Percentiles rank a stretch among this genome's conserved stretches.
phyloP scores from a whole-genome alignment of 345 rosid species.

The Aquilaria sinensis region DNA sequence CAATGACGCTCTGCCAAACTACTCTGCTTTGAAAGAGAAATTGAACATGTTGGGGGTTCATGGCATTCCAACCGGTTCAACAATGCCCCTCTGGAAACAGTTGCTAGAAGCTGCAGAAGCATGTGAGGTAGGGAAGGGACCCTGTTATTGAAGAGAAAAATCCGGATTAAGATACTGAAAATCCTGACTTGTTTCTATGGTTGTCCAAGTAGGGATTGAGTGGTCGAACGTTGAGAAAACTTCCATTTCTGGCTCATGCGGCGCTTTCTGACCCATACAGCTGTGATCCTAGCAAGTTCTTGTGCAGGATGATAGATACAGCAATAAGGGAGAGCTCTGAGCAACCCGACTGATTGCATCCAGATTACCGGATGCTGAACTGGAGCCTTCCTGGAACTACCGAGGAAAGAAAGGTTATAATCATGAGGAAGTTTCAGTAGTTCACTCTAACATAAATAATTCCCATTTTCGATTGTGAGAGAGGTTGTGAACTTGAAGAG shows the following conservation, averaged over 20 bases:
- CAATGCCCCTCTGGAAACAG: constrained; percentile 35
- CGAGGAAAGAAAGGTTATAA: too few relatives aligned
- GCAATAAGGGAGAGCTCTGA: constrained; percentile 65
- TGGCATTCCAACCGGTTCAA: constrained; percentile 25
- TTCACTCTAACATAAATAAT: too few relatives aligned
- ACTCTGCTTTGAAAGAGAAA: constrained; percentile 51
- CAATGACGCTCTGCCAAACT: constrained; percentile 46
- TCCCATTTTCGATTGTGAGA: too few relatives aligned
- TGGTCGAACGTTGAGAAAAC: constrained; percentile 88
- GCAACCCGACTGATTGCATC: constrained; percentile 39
- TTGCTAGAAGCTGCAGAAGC: constrained; percentile 78
- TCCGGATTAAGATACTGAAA: not conserved
- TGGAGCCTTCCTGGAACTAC: too few relatives aligned
- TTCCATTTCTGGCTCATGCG: constrained; percentile 85
- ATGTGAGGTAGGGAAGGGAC: constrained; percentile 56
- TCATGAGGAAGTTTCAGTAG: too few relatives aligned
- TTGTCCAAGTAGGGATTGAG: constrained; percentile 65
- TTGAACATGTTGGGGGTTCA: constrained; percentile 31
- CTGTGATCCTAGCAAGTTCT: constrained; percentile 57
- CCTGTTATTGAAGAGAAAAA: constrained; percentile 4
- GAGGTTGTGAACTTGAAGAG: too few relatives aligned
- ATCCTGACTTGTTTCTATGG: not conserved
- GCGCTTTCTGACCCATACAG: constrained; percentile 55
- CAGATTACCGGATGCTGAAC: too few relatives aligned
- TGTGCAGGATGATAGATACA: constrained; percentile 64